Conservation (phyloP, 768 basidiomycete genomes). For the Cystobasidium onofrii region DNA sequence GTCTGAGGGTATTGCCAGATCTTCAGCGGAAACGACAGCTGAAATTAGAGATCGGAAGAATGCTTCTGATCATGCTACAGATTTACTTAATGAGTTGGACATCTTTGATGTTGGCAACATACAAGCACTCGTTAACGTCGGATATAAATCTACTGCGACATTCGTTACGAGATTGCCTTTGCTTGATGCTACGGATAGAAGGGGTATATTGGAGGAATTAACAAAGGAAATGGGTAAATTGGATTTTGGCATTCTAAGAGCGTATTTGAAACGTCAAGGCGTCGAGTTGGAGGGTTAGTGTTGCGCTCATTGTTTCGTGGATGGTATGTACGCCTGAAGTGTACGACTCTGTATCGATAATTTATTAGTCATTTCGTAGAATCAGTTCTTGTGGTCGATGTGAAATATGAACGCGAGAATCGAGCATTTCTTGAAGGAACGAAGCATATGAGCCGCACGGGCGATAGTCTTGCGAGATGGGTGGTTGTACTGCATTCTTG, state of each 20-base stretch:
- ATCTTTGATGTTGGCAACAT: not conserved
- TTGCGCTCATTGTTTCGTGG: not conserved
- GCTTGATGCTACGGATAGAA: not conserved
- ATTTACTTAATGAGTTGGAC: not conserved
- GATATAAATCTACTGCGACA: not conserved
- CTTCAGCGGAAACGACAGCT: not conserved
- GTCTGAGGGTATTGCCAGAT: not conserved
- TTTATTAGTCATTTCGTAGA: not conserved
- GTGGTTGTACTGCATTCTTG: not conserved
- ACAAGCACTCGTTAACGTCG: not conserved
- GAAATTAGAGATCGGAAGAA: not conserved
- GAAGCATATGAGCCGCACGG: too few species aligned
- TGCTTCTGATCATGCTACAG: not conserved
- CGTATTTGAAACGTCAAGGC: not conserved
- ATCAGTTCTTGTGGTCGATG: too few species aligned
- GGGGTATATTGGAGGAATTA: not conserved
- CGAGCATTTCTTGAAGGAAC: too few species aligned
- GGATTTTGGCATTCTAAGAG: not conserved
- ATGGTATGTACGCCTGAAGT: not conserved
- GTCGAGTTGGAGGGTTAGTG: not conserved
- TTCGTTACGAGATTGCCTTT: not conserved
- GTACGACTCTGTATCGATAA: too few species aligned
- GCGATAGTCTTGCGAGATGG: not conserved
- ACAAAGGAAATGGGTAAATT: not conserved
- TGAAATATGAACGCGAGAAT: too few species aligned